phyloP scores from a whole-genome alignment of 768 basidiomycete species.

The Lactifluus echinatus region DNA sequence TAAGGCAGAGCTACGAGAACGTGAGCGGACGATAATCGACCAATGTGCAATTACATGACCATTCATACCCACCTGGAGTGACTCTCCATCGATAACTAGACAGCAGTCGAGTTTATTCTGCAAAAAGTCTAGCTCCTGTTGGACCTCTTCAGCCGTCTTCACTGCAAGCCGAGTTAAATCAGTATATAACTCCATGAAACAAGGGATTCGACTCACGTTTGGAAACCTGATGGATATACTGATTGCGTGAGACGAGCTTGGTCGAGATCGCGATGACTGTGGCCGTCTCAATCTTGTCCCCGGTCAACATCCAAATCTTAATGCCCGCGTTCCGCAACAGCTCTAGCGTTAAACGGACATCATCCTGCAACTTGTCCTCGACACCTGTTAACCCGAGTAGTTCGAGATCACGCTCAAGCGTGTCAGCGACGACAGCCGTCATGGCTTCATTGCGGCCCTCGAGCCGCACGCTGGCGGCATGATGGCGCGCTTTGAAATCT shows the following conservation, averaged over 20 bases:
- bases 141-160: constrained; percentile 71
- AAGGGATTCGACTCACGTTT: constrained; percentile 50
- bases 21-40: not conserved
- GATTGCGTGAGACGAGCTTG: constrained; percentile 89
- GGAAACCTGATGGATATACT: constrained; percentile 95
- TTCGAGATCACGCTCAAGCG: constrained; percentile 85
- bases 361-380: constrained; percentile 97
- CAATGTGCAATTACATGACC: not conserved
- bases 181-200: not conserved
- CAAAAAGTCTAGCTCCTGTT: constrained; percentile 86
- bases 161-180: constrained; percentile 40
- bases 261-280: constrained; percentile 97
- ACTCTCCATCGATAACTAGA: constrained; percentile 96
- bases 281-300: constrained; percentile 98
- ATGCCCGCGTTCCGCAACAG: constrained; percentile 90
- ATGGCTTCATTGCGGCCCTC: constrained; percentile 81
- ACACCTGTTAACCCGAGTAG: constrained; percentile 94
- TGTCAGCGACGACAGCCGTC: constrained; percentile 59
- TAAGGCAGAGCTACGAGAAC: constrained; percentile 67
- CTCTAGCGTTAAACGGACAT: constrained; percentile 90
- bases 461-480: constrained; percentile 68
- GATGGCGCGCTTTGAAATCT: constrained; percentile 64
- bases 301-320: constrained; percentile 99
- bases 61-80: constrained; percentile 60
- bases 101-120: constrained; percentile 95